These are phyloP conservation scores for Diplodia corticola DNA, from an alignment of 2,329 filamentous ascomycete species.

Conservation along the genomic window DNA sequence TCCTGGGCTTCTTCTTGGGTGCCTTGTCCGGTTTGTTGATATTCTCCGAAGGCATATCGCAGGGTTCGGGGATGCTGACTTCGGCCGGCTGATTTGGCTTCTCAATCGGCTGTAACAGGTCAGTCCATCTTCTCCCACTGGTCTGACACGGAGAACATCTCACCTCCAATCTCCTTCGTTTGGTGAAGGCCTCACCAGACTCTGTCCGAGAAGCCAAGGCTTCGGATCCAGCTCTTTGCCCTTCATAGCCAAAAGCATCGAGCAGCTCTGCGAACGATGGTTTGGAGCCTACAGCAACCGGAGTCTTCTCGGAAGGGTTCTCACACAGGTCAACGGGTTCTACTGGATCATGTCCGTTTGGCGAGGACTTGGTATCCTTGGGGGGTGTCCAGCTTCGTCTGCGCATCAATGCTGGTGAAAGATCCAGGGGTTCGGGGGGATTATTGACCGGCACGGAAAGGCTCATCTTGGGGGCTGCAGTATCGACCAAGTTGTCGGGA, in stretches of 20 bases:
- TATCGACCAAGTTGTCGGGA: background rate
- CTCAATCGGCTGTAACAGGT: background rate
- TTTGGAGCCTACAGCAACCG: background rate
- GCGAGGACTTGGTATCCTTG: conserved; percentile 29
- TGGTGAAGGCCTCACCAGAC: conserved; percentile 28
- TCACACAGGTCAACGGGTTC: background rate
- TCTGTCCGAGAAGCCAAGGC: background rate
- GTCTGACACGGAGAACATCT: background rate
- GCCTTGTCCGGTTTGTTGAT: conserved; percentile 30
- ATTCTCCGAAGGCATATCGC: too few species aligned
- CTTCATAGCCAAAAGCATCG: conserved; percentile 33
- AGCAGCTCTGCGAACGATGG: conserved; percentile 33
- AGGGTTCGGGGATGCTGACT: too few species aligned
- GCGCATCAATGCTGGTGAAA: conserved; percentile 35
- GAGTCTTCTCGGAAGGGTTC: background rate
- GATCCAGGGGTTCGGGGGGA: conserved; percentile 27
- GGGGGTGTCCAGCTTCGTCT: conserved; percentile 41
- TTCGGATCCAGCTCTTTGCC: background rate
- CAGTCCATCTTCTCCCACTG: background rate
- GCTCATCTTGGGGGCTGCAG: background rate
- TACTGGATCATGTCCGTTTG: conserved; percentile 25
- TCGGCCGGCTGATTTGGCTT: background rate
- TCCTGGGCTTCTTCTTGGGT: conserved; percentile 41
- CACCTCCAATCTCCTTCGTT: conserved; percentile 36
- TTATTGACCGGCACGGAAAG: conserved; percentile 24